Evolutionary conservation across 208 protist species (phyloP).

Genomic region (Leishmania gerbilli): DNA sequence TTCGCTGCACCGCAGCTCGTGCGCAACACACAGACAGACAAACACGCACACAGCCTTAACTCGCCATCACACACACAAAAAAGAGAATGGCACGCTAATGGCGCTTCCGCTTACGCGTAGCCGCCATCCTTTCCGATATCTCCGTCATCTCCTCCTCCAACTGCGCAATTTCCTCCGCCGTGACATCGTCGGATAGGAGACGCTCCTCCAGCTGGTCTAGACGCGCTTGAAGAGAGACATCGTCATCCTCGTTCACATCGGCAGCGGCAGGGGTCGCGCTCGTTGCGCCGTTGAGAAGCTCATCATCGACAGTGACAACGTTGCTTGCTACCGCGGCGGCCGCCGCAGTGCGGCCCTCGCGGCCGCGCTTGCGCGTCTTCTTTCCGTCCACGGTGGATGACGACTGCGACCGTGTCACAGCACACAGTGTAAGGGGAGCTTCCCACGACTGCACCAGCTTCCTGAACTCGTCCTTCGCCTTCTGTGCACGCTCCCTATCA

Average conservation of each 20-base stretch:
- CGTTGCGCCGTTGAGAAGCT: background rate
- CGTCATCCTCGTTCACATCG: conserved; percentile 13
- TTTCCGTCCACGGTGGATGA: conserved; percentile 27
- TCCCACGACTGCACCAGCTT: conserved; percentile 41
- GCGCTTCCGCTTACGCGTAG: conserved; percentile 18
- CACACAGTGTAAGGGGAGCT: background rate
- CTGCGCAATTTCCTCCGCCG: conserved; percentile 69
- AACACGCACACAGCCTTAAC: background rate
- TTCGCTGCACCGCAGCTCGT: background rate
- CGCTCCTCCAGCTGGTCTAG: conserved; percentile 70
- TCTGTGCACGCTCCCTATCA: conserved; percentile 39
- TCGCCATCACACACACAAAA: background rate
- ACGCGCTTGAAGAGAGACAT: conserved; percentile 47
- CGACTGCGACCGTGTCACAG: background rate
- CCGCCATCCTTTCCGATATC: conserved; percentile 45
- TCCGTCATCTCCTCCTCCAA: conserved; percentile 83
- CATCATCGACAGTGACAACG: background rate
- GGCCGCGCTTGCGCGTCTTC: conserved; percentile 78
- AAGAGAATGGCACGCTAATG: conserved; percentile 3
- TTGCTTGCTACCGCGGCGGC: conserved; percentile 15
- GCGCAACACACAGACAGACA: background rate
- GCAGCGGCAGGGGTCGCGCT: background rate
- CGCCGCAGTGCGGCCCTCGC: conserved; percentile 54
- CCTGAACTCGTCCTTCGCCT: conserved; percentile 45
- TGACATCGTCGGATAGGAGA: conserved; percentile 69